phyloP scores from a whole-genome alignment of 2,329 filamentous ascomycete genomes.

The Metarhizium guizhouense region DNA sequence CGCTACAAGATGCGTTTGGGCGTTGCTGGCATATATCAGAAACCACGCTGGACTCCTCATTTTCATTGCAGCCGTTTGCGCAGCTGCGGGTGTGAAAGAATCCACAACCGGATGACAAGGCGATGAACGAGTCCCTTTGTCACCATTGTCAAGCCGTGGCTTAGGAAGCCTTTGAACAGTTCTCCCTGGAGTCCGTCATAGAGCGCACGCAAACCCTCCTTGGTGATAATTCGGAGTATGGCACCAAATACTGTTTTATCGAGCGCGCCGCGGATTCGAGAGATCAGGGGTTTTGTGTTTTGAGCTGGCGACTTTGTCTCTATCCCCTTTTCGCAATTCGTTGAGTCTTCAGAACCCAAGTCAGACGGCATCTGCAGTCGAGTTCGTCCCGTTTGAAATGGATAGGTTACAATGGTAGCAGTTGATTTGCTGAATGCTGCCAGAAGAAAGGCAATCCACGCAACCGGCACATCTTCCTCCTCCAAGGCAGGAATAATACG shows the following conservation, averaged over 20 bases:
- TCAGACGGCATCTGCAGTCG: slow-evolving; percentile 55
- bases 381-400: slow-evolving; percentile 77
- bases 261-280: slow-evolving; percentile 13
- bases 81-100: slow-evolving; percentile 31
- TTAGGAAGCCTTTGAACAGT: slow-evolving; percentile 74
- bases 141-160: slow-evolving; percentile 79
- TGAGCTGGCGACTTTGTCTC: background rate
- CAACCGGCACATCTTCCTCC: slow-evolving; percentile 28
- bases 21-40: background rate
- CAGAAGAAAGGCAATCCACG: slow-evolving; percentile 34
- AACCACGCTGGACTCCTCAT: background rate
- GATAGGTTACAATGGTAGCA: slow-evolving; percentile 72
- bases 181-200: slow-evolving; percentile 73
- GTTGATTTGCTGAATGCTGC: slow-evolving; percentile 73
- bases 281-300: slow-evolving; percentile 4
- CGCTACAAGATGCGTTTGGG: background rate
- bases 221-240: slow-evolving; percentile 46
- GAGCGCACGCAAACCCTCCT: slow-evolving; percentile 59
- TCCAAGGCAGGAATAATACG: slow-evolving; percentile 42
- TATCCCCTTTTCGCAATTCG: slow-evolving; percentile 6
- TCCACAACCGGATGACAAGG: slow-evolving; percentile 63
- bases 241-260: slow-evolving; percentile 52
- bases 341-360: slow-evolving; percentile 8
- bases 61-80: slow-evolving; percentile 10
- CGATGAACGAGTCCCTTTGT: slow-evolving; percentile 72